phyloP scores from a whole-genome alignment of 2,329 filamentous ascomycete genomes.

The Geosmithia flava region DNA sequence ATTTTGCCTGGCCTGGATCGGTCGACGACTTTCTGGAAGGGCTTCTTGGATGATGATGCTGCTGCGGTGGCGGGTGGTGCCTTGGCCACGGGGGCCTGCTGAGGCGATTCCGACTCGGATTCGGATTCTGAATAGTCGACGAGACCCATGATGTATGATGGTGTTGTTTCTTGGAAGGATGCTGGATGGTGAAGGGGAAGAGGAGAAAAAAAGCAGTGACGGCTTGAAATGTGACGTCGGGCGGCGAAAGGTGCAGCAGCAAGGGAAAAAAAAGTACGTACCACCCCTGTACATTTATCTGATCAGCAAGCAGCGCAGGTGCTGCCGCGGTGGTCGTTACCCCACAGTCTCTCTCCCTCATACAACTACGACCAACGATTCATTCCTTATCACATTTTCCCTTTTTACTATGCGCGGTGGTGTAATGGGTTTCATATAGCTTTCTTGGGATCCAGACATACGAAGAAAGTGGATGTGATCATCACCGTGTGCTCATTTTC shows the following conservation, averaged over 20 bases:
- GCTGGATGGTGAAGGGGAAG: not conserved
- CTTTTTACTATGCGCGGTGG: not conserved
- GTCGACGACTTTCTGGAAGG: slow-evolving; percentile 72
- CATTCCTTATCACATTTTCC: not conserved
- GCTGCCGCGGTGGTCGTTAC: not conserved
- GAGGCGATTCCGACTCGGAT: slow-evolving; percentile 30
- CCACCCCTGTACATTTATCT: not conserved
- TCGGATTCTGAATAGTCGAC: slow-evolving; percentile 82
- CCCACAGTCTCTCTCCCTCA: not conserved
- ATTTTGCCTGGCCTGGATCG: slow-evolving; percentile 75
- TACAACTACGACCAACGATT: not conserved
- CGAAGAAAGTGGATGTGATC: not conserved
- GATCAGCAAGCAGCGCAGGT: not conserved
- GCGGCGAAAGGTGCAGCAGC: not conserved
- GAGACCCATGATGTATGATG: slow-evolving; percentile 50
- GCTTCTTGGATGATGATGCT: slow-evolving; percentile 32
- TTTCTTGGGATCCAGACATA: not conserved
- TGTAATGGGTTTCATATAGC: not conserved
- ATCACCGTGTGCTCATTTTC: not conserved
- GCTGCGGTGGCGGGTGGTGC: slow-evolving; percentile 19
- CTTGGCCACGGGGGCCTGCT: slow-evolving; percentile 8
- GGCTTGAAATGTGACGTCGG: not conserved
- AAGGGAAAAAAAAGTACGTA: not conserved
- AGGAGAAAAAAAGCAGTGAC: not conserved
- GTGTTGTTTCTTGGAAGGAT: not conserved